phyloP scores from a whole-genome alignment of 306 rosid species.

The Quercus suber region DNA sequence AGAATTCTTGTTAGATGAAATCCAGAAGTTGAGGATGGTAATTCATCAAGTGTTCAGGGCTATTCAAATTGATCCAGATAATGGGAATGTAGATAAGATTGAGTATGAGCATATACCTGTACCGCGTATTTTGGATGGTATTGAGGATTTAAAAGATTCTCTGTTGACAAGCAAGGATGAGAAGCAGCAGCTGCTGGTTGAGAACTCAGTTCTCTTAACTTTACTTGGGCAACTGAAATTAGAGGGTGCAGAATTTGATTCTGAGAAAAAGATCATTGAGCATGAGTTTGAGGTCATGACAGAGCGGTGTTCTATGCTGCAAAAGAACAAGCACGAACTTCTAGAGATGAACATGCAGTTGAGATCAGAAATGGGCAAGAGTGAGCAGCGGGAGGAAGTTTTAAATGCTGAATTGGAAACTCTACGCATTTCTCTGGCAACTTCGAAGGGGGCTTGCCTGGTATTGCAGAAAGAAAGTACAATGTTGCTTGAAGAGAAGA shows the following conservation, averaged over 20 bases:
- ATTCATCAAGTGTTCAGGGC: slow-evolving; percentile 60
- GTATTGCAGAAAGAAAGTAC: slow-evolving; percentile 56
- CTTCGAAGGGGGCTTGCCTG: slow-evolving; percentile 42
- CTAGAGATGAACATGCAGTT: slow-evolving; percentile 51
- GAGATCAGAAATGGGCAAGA: slow-evolving; percentile 44
- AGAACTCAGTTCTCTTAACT: slow-evolving; percentile 67
- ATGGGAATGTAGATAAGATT: slow-evolving; percentile 35
- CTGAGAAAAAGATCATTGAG: slow-evolving; percentile 43
- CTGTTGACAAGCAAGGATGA: slow-evolving; percentile 57
- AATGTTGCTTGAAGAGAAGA: slow-evolving; percentile 60
- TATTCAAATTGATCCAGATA: slow-evolving; percentile 51
- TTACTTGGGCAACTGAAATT: slow-evolving; percentile 58
- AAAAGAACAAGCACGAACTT: slow-evolving; percentile 60
- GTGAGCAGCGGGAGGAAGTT: slow-evolving; percentile 49
- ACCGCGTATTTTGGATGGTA: slow-evolving; percentile 48
- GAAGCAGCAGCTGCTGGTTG: slow-evolving; percentile 67
- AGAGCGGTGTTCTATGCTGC: slow-evolving; percentile 44
- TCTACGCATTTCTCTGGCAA: slow-evolving; percentile 44
- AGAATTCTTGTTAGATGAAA: slow-evolving; percentile 73
- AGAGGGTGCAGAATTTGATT: slow-evolving; percentile 47
- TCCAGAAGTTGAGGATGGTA: slow-evolving; percentile 66
- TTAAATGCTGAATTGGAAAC: slow-evolving; percentile 49
- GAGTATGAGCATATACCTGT: slow-evolving; percentile 53
- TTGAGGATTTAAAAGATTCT: slow-evolving; percentile 64
- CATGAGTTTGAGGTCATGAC: slow-evolving; percentile 44